Evolutionary conservation across 1,284 basidiomycete genomes (phyloP), one percentile per base, ranked within the genome.

Genomic region (Sanghuangporus baumii): DNA sequence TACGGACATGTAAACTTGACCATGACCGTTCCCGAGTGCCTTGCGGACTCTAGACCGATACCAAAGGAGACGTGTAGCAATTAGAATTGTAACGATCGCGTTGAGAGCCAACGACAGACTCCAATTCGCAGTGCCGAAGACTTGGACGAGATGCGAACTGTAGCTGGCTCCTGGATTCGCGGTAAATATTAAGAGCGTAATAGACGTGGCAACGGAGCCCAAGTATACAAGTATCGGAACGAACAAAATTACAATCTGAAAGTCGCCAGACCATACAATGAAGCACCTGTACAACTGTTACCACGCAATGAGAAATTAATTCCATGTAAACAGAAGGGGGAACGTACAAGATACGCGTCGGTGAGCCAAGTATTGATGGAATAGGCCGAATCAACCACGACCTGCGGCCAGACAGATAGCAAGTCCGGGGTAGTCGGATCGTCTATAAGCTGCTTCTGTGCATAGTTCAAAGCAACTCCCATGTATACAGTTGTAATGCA

Each of bases 1-100:
- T 12, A 72, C 61, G 11, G 66, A 66, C 6, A 66, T 67, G 55
- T 62, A 62, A 8, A 52, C 18, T 18, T 57, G 47, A 9, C 43
- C 55, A 23, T 62, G 55, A 23, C 47, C 26, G 7, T 18, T 55
- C 0, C 61, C 56, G 9, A 62, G 43, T 18, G 50, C 43, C 4
- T 50, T 50, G 12, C 34, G 31, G 36, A 52, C 41, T 23, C 37
- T 18, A 6, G 31, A n/a, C 2, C 56, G 61, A 16, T 41, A 51
- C 3, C 14, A 36, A 14, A 62, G 43, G 46, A 62, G 61, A 31
- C 61, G 43, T 9, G 18, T 37, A 12, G 48, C 61, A 37, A 62
- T 62, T 5, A 52, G 23, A 9, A 38, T 38, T 9, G 55, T 62
- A 5, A 62, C 14, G 16, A 62, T 23, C 4, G 58, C 23, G 48